A percentile compares a stretch with the other conserved stretches of the same genome.
These are phyloP conservation scores for Quercus phellos DNA, from an alignment of 331 rosid species.

Conservation along the genomic window DNA sequence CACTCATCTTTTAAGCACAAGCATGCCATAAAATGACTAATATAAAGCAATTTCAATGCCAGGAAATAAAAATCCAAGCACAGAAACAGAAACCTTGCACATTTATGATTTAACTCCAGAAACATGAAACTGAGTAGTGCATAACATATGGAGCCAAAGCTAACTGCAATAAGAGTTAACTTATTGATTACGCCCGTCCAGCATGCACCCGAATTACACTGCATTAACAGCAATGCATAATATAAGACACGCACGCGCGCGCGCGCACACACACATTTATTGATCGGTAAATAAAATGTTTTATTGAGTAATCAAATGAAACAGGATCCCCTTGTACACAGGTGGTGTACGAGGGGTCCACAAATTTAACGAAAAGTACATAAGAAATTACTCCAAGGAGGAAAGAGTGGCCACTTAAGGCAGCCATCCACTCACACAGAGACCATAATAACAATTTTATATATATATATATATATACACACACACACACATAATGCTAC, in stretches of 20 bases:
- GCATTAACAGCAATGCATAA: neutral
- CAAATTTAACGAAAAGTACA: no score
- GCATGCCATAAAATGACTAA: neutral
- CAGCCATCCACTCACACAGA: no score
- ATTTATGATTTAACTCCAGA: neutral
- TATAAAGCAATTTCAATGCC: neutral
- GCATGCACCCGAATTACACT: neutral
- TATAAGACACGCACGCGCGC: neutral
- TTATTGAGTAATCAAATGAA: no score
- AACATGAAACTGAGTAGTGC: neutral
- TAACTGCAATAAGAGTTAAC: neutral
- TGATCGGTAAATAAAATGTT: no score
- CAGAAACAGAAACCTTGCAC: neutral
- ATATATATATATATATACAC: fast-evolving
- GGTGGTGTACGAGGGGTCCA: no score
- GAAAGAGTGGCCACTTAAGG: no score
- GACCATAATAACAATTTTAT: no score
- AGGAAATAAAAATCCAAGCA: neutral
- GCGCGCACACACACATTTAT: no score
- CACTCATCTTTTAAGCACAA: neutral
- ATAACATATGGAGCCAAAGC: neutral
- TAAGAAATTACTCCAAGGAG: no score
- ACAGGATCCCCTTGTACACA: no score
- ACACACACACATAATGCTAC: neutral
- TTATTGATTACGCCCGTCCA: neutral